Evolutionary conservation across 352 stramenopile species (phyloP).

Genomic region (Globisporangium orthogonon): DNA sequence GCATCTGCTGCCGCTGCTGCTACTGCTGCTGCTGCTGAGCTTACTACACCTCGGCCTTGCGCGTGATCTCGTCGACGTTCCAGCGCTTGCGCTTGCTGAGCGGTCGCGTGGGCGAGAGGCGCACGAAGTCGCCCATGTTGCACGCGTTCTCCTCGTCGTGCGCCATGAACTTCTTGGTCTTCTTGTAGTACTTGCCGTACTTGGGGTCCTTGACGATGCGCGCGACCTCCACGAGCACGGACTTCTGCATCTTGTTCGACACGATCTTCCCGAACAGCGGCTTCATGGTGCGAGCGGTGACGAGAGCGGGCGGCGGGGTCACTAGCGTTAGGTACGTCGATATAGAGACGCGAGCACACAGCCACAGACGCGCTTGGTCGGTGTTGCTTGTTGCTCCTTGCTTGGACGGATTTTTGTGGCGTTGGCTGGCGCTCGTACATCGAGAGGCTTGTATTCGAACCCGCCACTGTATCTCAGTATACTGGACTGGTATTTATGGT

Average conservation of each 20-base stretch:
- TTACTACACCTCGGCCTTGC: constrained; percentile 74
- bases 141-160: constrained; percentile 93
- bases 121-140: constrained; percentile 87
- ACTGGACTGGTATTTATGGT: too few relatives aligned
- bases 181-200: constrained; percentile 93
- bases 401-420: background rate
- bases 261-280: constrained; percentile 93
- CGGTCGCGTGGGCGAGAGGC: constrained; percentile 64
- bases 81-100: constrained; percentile 86
- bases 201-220: constrained; percentile 93
- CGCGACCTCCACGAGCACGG: constrained; percentile 92
- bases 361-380: background rate
- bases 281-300: constrained; percentile 51
- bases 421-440: too few relatives aligned
- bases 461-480: too few relatives aligned
- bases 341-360: too few relatives aligned
- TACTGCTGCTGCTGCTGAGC: constrained; percentile 1
- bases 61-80: constrained; percentile 88
- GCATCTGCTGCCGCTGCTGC: too few relatives aligned
- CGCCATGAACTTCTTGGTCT: constrained; percentile 97
- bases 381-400: constrained; percentile 1
- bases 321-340: too few relatives aligned
- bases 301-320: too few relatives aligned
- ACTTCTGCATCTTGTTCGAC: constrained; percentile 96
- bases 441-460: too few relatives aligned